phyloP scores from a whole-genome alignment of 2,329 filamentous ascomycete genomes.

The Pseudogymnoascus sp. region DNA sequence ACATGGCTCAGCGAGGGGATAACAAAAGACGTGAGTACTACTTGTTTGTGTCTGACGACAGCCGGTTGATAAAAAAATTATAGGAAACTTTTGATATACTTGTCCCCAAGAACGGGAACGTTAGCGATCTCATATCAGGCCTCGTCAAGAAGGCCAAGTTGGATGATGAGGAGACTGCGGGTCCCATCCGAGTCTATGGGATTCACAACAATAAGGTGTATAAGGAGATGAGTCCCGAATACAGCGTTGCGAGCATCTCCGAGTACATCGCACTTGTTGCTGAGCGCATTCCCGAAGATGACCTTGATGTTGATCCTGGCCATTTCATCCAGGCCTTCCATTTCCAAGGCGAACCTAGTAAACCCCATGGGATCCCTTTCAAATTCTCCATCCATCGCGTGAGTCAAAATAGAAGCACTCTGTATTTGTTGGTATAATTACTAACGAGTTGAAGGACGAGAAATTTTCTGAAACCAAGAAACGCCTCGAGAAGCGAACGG shows the following conservation, averaged over 20 bases:
- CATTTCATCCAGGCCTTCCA: conserved; percentile 76
- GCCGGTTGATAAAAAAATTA: conserved; percentile 19
- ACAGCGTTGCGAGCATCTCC: conserved; percentile 70
- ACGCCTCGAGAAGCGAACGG: conserved; percentile 83
- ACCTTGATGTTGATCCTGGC: conserved; percentile 47
- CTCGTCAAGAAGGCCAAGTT: conserved; percentile 76
- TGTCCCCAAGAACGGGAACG: conserved; percentile 75
- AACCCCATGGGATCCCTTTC: conserved; percentile 84
- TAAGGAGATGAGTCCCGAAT: conserved; percentile 63
- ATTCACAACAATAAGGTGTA: conserved; percentile 75
- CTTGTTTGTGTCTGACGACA: conserved; percentile 1
- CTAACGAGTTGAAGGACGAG: conserved; percentile 52
- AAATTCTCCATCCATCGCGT: conserved; percentile 78
- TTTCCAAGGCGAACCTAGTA: conserved; percentile 81
- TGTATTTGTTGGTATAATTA: not conserved
- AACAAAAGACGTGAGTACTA: conserved; percentile 66
- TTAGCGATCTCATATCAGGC: conserved; percentile 67
- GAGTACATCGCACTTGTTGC: conserved; percentile 79
- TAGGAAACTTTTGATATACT: conserved; percentile 74
- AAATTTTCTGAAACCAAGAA: conserved; percentile 87
- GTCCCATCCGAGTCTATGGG: conserved; percentile 73
- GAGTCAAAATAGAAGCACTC: conserved; percentile 27
- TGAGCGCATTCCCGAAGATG: conserved; percentile 69
- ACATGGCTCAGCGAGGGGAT: conserved; percentile 84
- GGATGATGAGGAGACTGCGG: conserved; percentile 60